Evolutionary conservation across 768 basidiomycete genomes (phyloP), one percentile per base, ranked within the genome.

Genomic region (Asterophora lycoperdoides): DNA sequence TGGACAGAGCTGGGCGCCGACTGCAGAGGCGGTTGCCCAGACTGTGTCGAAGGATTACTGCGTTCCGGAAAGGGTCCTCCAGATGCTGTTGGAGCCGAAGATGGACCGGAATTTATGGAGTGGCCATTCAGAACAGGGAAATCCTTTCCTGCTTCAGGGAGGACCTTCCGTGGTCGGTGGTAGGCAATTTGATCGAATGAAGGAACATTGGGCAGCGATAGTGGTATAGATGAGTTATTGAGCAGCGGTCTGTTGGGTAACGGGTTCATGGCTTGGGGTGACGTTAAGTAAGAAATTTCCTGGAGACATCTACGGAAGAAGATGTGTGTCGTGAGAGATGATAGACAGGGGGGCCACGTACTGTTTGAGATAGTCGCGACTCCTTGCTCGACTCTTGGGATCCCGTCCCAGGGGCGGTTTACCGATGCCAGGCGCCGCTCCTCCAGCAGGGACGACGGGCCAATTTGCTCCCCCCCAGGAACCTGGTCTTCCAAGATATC

Each of bases 331-430:
- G 35, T 20, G 42, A 44, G 45, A 40, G 45, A 54, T 34, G 26
- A 51, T 28, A 35, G 41, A 26, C 26, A 18, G 44, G 51, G 43
- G 30, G 44, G 17, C 8, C 8, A 76, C 86, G 61, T 60, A 93
- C 84, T 99, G 95, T 69, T 98, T 99, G 58, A 99, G 78, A 66
- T 97, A 99, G 54, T 99, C 96, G 47, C 94, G 77, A 70, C 92
- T 94, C 49, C 92, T 79, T 36, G 94, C 93, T 60, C 95, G 80
- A 60, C 90, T 89, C 68, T 96, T 95, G n/a, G 93, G 93, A 68
- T 97, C 95, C 48, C 92, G 83, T 29, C 86, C 89, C 8, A 84
- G 81, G 18, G 78, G 84, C 34, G 81, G 86, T 63, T 83, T 93
- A 38, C 84, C 83, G 55, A 79, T 64, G 37, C 75, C 76, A 41